Evolutionary conservation across 108 stramenopile species (phyloP).

Genomic region (Fragilaria crotonensis): DNA sequence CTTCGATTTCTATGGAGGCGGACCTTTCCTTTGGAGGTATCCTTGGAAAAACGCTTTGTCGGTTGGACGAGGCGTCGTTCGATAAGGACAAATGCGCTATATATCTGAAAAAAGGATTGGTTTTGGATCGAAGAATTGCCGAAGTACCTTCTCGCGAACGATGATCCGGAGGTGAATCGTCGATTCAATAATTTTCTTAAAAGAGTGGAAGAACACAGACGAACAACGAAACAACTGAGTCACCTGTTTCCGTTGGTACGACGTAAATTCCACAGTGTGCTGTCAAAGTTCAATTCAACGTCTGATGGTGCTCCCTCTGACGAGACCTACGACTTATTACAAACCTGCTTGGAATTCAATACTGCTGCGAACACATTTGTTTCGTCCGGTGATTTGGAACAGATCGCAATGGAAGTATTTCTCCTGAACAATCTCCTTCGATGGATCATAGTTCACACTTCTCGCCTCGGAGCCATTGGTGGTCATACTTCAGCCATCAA

Average conservation of each 20-base stretch:
- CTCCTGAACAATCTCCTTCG: conserved; percentile 63
- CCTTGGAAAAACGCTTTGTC: neutral
- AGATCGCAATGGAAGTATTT: conserved; percentile 32
- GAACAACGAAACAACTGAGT: neutral
- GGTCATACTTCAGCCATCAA: neutral
- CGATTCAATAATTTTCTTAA: neutral
- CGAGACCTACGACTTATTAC: conserved; percentile 27
- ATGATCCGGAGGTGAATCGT: neutral
- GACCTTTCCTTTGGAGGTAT: no score
- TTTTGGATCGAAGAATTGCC: conserved; percentile 26
- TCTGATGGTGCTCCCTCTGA: conserved; percentile 16
- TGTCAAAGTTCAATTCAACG: conserved; percentile 6
- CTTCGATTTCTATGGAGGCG: neutral
- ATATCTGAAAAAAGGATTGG: conserved; percentile 17
- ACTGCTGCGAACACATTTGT: conserved; percentile 5
- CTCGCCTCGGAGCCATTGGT: conserved; percentile 17
- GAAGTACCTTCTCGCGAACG: neutral
- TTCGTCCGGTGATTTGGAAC: neutral
- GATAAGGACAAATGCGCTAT: conserved; percentile 12
- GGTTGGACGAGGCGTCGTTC: conserved; percentile 12
- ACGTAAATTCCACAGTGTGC: conserved; percentile 12
- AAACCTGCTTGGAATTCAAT: conserved; percentile 12
- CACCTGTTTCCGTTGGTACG: conserved; percentile 2
- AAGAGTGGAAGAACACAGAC: neutral
- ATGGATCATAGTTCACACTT: conserved; percentile 67